These are phyloP conservation scores for Haplographium delicatum DNA, from an alignment of 495 filamentous ascomycete species.

Conservation along the genomic window DNA sequence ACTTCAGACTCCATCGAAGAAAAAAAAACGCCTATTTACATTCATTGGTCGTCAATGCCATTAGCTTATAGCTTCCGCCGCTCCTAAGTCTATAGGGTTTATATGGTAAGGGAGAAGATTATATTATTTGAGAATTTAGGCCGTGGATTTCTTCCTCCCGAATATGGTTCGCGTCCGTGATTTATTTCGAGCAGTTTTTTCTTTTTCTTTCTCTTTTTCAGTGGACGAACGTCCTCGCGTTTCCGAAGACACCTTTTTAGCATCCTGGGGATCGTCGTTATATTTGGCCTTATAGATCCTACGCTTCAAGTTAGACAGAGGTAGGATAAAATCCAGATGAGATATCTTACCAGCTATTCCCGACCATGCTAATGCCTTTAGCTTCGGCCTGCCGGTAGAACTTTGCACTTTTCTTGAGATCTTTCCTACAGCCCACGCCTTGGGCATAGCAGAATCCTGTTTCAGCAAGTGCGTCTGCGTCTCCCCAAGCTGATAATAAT, in stretches of 20 bases:
- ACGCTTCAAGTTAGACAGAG: neutral
- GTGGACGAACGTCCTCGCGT: slow-evolving; percentile 26
- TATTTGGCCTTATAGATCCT: slow-evolving; percentile 97
- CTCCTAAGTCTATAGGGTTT: no score
- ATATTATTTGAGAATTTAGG: no score
- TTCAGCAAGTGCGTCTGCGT: slow-evolving; percentile 86
- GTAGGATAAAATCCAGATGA: slow-evolving; percentile 4
- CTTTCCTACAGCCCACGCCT: slow-evolving; percentile 85
- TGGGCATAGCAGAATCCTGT: slow-evolving; percentile 85
- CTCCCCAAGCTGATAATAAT: slow-evolving; percentile 68
- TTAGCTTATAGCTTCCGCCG: no score
- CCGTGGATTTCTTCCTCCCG: slow-evolving; percentile 30
- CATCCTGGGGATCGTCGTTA: slow-evolving; percentile 50
- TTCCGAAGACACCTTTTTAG: slow-evolving; percentile 5
- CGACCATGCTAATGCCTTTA: slow-evolving; percentile 94
- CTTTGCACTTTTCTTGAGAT: slow-evolving; percentile 87
- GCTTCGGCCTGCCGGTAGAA: slow-evolving; percentile 87
- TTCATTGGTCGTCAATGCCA: no score
- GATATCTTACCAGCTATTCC: slow-evolving; percentile 86
- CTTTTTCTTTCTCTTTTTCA: slow-evolving; percentile 29
- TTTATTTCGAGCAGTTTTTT: slow-evolving; percentile 59
- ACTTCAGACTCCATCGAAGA: no score
- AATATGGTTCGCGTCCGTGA: slow-evolving; percentile 63
- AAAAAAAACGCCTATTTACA: no score
- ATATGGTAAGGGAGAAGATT: no score